Evolutionary conservation across 2,329 filamentous ascomycete species (phyloP), one percentile per base, ranked within the genome.

Genomic region (Pseudomassariella vexata): DNA sequence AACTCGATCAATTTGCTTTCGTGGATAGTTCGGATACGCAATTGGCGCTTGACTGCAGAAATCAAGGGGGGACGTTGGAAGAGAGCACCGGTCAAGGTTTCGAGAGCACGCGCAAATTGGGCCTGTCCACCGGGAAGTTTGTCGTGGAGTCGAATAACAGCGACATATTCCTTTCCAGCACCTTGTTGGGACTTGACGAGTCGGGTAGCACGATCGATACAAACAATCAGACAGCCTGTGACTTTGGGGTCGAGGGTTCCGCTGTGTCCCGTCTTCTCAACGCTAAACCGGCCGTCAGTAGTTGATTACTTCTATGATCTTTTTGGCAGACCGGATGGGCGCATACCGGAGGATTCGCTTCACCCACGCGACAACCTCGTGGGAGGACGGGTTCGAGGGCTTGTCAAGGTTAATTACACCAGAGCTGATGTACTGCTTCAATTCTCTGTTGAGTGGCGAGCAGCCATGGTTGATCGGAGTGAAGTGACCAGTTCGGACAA

Each of bases 341-440:
- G n/a, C n/a, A n/a, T n/a, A n/a, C n/a, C n/a, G 82, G 35, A 98
- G 74, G 53, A 96, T 96, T 52, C 90, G 82, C 82, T 98, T 98
- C 50, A 96, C 85, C 92, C 92, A 98, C 47, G 92, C 90, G 56
- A 98, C 92, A 46, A 98, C 92, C 73, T 98, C 92, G 75, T 98
- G 92, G 55, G 84, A 92, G 47, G 89, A 95, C 34, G 90, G 90
- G 70, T 98, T 98, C 32, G 89, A 94, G 36, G 90, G 92, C 71
- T 94, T 94, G 69, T 94, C 86, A 49, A 95, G 81, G 70, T 98
- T 98, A 67, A 98, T 96, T 38, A 98, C 90, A 66, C 92, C 92
- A 44, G 87, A 94, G 61, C 85, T 90, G 59, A 98, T 81, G 69
- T 96, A 98, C 44, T 85, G 88, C 73, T 95, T 95, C 56, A 98